Percentiles rank a stretch among this genome's conserved stretches.
These are phyloP conservation scores for Sclerotiophoma versabilis DNA, from an alignment of 2,329 filamentous ascomycete genomes.

Conservation along the genomic window DNA sequence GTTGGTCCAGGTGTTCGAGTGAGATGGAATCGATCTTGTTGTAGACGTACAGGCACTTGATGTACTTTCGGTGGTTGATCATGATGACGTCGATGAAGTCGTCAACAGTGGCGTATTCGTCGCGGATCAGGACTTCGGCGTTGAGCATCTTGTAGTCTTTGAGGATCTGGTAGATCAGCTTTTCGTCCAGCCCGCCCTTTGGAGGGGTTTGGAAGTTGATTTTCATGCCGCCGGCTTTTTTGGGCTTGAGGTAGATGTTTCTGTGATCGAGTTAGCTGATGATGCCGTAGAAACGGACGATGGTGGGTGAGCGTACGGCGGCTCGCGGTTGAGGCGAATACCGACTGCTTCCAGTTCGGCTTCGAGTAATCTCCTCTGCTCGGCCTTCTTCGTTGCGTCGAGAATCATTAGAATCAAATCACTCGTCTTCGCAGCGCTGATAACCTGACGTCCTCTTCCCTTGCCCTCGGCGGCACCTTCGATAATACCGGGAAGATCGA, in stretches of 20 bases:
- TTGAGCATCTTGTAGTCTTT: constrained; percentile 99
- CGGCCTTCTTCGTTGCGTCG: constrained; percentile 94
- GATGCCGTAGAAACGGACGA: background rate
- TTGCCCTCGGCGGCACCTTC: constrained; percentile 96
- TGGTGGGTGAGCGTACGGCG: constrained; percentile 68
- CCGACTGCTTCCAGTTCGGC: constrained; percentile 94
- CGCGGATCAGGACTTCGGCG: constrained; percentile 92
- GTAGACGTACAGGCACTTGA: constrained; percentile 93
- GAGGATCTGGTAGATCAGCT: constrained; percentile 97
- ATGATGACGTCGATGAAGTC: constrained; percentile 99
- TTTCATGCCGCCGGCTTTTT: constrained; percentile 98
- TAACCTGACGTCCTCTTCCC: constrained; percentile 93
- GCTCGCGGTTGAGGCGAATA: constrained; percentile 88
- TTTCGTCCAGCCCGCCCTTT: constrained; percentile 88
- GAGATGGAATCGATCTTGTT: constrained; percentile 99
- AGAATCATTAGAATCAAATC: constrained; percentile 96
- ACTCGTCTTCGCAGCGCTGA: constrained; percentile 97
- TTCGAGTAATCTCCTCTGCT: constrained; percentile 89
- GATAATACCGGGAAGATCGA: constrained; percentile 97
- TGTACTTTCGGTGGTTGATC: constrained; percentile 98
- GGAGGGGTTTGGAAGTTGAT: constrained; percentile 92
- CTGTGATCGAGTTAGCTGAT: constrained; percentile 52
- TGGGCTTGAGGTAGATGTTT: constrained; percentile 96
- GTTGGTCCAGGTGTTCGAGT: constrained; percentile 88
- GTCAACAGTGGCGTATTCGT: constrained; percentile 92